These are phyloP conservation scores for Cladosporium cucumerinum DNA, from an alignment of 2,329 filamentous ascomycete genomes.

Conservation along the genomic window DNA sequence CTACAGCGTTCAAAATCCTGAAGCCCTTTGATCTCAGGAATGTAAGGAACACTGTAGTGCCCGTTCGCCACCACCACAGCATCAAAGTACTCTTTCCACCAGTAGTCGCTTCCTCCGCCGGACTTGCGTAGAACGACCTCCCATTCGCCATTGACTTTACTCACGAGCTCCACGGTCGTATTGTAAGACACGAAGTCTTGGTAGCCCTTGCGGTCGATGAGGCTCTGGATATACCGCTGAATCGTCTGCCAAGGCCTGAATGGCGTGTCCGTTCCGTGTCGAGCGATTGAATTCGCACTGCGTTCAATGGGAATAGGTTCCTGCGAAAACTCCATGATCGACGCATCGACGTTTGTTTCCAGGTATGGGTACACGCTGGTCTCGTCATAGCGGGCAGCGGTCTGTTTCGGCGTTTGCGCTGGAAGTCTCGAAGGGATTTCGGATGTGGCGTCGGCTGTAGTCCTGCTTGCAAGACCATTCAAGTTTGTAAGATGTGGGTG, in stretches of 20 bases:
- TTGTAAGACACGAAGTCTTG: not conserved
- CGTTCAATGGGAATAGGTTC: conserved; percentile 51
- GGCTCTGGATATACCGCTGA: conserved; percentile 51
- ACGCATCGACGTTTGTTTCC: conserved; percentile 62
- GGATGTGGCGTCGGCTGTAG: not conserved
- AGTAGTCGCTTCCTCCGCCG: conserved; percentile 46
- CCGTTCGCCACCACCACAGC: conserved; percentile 60
- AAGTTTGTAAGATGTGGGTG: not conserved
- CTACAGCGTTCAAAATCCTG: conserved; percentile 44
- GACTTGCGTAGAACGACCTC: conserved; percentile 8
- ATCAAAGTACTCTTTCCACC: conserved; percentile 63
- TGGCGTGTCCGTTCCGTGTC: conserved; percentile 57
- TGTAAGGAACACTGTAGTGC: conserved; percentile 59
- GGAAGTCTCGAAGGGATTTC: conserved; percentile 49
- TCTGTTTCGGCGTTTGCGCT: conserved; percentile 41
- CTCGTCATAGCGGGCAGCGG: conserved; percentile 52
- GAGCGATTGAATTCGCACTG: conserved; percentile 41
- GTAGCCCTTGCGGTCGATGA: not conserved
- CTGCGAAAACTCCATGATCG: conserved; percentile 59
- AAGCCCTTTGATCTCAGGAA: conserved; percentile 50
- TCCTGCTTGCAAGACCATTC: not conserved
- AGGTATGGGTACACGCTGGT: conserved; percentile 60
- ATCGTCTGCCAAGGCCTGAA: conserved; percentile 62
- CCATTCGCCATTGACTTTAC: not conserved
- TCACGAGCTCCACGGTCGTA: not conserved